Evolutionary conservation across 495 filamentous ascomycete genomes (phyloP).

Genomic region (Hypoxylon intermedium): DNA sequence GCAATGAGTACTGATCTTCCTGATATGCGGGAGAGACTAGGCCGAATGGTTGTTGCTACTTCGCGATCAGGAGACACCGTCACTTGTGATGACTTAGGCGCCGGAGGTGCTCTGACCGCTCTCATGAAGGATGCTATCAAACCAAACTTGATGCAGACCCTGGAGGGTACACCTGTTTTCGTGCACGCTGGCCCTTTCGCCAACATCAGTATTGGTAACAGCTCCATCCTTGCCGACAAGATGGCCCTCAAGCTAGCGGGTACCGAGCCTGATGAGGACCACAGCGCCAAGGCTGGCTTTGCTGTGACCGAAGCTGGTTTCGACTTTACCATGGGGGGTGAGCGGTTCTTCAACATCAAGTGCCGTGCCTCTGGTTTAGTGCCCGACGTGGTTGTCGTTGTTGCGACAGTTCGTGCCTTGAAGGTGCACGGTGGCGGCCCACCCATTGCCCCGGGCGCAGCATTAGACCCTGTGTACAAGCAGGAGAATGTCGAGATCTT

Average conservation of each 20-base stretch:
- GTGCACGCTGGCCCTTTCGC: conserved; percentile 98
- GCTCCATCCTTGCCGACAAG: conserved; percentile 92
- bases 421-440: conserved; percentile 98
- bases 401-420: conserved; percentile 91
- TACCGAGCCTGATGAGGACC: conserved; percentile 92
- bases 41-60: conserved; percentile 94
- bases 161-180: conserved; percentile 96
- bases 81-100: conserved; percentile 94
- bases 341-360: conserved; percentile 99
- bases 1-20: conserved; percentile 85
- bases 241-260: conserved; percentile 94
- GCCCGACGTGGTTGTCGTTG: conserved; percentile 91
- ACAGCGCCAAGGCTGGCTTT: conserved; percentile 83
- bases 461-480: conserved; percentile 83
- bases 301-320: conserved; percentile 99
- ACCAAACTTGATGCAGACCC: conserved; percentile 97
- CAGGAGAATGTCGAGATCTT: conserved; percentile 93
- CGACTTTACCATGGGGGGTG: conserved; percentile 99
- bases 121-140: conserved; percentile 99
- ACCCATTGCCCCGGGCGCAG: conserved; percentile 83
- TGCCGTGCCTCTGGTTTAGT: conserved; percentile 91
- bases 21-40: conserved; percentile 93
- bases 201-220: conserved; percentile 97
- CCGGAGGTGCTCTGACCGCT: conserved; percentile 88
- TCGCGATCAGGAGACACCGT: conserved; percentile 86